Conservation (phyloP, 768 basidiomycete species). For the Lactarius pseudohatsudake region DNA sequence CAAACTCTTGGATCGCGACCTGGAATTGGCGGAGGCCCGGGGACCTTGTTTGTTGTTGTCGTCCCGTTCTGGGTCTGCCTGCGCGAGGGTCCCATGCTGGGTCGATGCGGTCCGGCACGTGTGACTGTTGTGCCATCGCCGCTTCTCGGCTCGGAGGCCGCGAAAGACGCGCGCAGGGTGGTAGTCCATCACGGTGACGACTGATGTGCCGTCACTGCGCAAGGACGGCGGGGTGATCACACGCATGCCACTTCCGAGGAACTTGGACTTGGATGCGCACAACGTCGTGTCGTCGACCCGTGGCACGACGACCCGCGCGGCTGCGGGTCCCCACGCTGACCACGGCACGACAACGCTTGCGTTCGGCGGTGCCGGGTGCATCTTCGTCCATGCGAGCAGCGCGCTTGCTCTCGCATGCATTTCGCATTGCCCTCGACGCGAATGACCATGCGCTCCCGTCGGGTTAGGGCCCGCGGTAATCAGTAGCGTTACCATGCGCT, state of each 20-base stretch:
- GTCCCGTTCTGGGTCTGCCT: not conserved
- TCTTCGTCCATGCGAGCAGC: constrained; percentile 10
- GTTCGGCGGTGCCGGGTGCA: constrained; percentile 14
- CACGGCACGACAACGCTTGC: constrained; percentile 15
- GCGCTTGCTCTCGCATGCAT: constrained; percentile 4
- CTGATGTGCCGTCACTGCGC: not conserved
- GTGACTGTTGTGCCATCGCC: not conserved
- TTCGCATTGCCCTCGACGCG: constrained; percentile 1
- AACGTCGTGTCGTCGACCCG: not conserved
- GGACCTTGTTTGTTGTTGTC: not conserved
- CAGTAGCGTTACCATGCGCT: constrained; percentile 5
- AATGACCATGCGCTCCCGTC: not conserved
- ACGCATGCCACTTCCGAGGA: constrained; percentile 14
- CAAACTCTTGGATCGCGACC: constrained; percentile 5
- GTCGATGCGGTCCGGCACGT: not conserved
- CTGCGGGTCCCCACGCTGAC: constrained; percentile 7
- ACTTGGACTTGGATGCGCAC: constrained; percentile 10
- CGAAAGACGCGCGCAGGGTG: constrained; percentile 13
- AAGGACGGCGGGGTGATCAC: not conserved
- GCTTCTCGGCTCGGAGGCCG: not conserved
- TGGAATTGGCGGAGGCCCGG: not conserved
- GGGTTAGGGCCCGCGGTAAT: not conserved
- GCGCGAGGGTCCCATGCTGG: not conserved
- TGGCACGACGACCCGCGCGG: constrained; percentile 1
- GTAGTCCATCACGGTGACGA: constrained; percentile 13